Base-by-base conservation (phyloP, 192 early-diverging fungal genomes). In the Gonapodya sp. region DNA sequence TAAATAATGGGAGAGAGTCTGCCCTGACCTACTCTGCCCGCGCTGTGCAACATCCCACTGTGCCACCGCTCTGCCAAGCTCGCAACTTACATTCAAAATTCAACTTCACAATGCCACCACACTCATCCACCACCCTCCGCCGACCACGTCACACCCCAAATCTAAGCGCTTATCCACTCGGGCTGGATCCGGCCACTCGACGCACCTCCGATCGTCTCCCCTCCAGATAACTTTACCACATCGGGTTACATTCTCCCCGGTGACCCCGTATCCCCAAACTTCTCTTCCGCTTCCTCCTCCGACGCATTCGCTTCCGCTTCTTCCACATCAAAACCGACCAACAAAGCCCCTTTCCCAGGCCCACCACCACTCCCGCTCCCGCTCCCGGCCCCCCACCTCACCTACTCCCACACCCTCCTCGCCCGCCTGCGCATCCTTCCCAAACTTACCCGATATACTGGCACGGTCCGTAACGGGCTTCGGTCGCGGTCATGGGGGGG, bases 391-490 rank as follows among this genome's bases (percentile, higher is more conserved):
- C 80, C 86, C 33, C 88, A 92, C 1, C 85, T 86, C 73, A 80
- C 86, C 33, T 87, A 92, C 1, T 85, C 86, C 73, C 89, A 93
- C 81, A 94, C 95, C 81, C 73, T 96, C 31, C 81, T 86, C 36
- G 91, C 94, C 2, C 92, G 87, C 0, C 80, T 96, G 30, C 86
- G 93, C 16, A 87, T 94, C 0, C 81, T 94, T 0, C 95, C 95
- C 0, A 91, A 90, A 32, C 85, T 96, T 16, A 83, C 85, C 24
- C 85, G 86, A 8, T 96, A 96, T 84, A 88, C 90, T 32, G 91
- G 92, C 2, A 91, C 89, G 0, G 81, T 89, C n/a, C 87, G 88
- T 34, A 80, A 73, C 72, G 83, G 82, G 0, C 73, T 84, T 0
- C 78, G 84, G 80, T 78, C 80, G 32, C 75, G 75, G 8, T 18